Evolutionary conservation across 768 basidiomycete species (phyloP).

Genomic region (Chiua virens): DNA sequence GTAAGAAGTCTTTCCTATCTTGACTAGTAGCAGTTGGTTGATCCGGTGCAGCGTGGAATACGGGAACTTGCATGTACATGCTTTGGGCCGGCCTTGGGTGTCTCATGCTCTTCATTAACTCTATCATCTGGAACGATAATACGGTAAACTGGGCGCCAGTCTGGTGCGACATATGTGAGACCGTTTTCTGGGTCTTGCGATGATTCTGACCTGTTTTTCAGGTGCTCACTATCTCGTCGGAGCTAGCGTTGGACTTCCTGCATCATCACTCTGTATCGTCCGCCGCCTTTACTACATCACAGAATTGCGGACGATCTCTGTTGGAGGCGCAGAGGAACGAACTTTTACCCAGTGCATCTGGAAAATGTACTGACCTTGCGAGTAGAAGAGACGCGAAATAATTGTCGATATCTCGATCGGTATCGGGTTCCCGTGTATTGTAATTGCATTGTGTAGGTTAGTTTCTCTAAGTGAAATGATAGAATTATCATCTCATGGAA

Average conservation of each 20-base stretch:
- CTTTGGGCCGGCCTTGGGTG: slow-evolving; percentile 32
- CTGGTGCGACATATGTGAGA: slow-evolving; percentile 57
- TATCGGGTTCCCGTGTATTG: slow-evolving; percentile 36
- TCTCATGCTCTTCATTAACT: slow-evolving; percentile 35
- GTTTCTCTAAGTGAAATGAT: not conserved
- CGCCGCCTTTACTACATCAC: slow-evolving; percentile 61
- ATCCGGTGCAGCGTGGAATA: slow-evolving; percentile 26
- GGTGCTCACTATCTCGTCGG: slow-evolving; percentile 49
- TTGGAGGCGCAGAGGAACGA: slow-evolving; percentile 30
- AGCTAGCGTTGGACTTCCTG: slow-evolving; percentile 47
- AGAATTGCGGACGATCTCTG: not conserved
- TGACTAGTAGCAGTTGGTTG: not conserved
- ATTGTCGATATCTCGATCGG: slow-evolving; percentile 41
- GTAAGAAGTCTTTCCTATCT: slow-evolving; percentile 1
- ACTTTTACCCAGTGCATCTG: not conserved
- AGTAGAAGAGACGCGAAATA: slow-evolving; percentile 48
- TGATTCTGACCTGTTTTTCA: slow-evolving; percentile 9
- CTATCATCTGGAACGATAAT: slow-evolving; percentile 38
- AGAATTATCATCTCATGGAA: not conserved
- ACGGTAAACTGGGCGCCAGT: slow-evolving; percentile 36
- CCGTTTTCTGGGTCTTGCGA: not conserved
- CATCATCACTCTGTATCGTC: slow-evolving; percentile 57
- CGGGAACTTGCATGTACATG: slow-evolving; percentile 35
- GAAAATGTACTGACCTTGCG: not conserved
- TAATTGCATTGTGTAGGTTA: slow-evolving; percentile 33